Evolutionary conservation across 2,329 filamentous ascomycete species (phyloP).

Genomic region (Dendrostoma leiphaemia): DNA sequence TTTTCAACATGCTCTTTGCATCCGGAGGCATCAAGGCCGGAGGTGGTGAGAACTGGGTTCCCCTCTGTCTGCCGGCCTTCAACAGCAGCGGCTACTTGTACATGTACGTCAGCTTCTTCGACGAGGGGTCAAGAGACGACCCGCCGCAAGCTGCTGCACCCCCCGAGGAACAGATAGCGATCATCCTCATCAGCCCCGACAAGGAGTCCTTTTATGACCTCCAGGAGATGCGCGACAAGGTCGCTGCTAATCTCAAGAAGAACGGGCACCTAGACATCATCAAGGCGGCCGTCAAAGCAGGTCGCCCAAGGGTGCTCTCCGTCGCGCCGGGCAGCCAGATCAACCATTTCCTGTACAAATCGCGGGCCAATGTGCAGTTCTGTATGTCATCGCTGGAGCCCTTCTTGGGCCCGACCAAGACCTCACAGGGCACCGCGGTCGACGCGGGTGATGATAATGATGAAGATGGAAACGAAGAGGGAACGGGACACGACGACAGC

Average conservation of each 20-base stretch:
- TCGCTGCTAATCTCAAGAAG: slow-evolving; percentile 68
- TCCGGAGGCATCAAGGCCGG: slow-evolving; percentile 88
- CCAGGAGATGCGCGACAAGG: slow-evolving; percentile 66
- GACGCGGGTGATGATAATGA: neutral
- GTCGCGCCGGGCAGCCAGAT: slow-evolving; percentile 78
- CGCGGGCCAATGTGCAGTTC: slow-evolving; percentile 91
- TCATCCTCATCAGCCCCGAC: slow-evolving; percentile 88
- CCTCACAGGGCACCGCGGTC: slow-evolving; percentile 15
- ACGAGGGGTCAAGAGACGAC: slow-evolving; percentile 47
- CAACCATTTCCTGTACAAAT: slow-evolving; percentile 95
- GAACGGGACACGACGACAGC: slow-evolving; percentile 31
- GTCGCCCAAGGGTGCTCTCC: slow-evolving; percentile 69
- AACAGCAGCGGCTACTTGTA: slow-evolving; percentile 96
- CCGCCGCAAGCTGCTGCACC: slow-evolving; percentile 55
- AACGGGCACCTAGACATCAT: slow-evolving; percentile 76
- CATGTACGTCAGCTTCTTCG: slow-evolving; percentile 98
- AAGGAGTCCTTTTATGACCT: slow-evolving; percentile 93
- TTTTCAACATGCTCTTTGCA: slow-evolving; percentile 99
- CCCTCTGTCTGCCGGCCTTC: slow-evolving; percentile 91
- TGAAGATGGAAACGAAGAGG: neutral
- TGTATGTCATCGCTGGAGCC: slow-evolving; percentile 81
- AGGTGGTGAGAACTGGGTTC: slow-evolving; percentile 95
- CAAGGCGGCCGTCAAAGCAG: slow-evolving; percentile 64
- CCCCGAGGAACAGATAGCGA: slow-evolving; percentile 77
- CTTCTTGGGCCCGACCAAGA: slow-evolving; percentile 46